phyloP scores from a whole-genome alignment of 129 eudicot species.

The Erigeron canadensis region DNA sequence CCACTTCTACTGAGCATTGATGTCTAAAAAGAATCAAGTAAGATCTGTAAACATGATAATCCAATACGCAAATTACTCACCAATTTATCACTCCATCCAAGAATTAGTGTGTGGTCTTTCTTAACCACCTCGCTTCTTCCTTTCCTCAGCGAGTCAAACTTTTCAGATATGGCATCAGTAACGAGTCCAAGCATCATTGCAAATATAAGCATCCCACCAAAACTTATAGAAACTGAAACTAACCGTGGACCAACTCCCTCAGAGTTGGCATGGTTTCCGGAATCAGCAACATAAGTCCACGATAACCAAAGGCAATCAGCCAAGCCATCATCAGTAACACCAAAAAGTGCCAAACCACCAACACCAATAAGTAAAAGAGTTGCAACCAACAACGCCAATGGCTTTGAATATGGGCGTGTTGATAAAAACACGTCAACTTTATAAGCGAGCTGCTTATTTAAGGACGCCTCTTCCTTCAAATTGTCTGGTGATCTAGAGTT shows the following conservation, averaged over 20 bases:
- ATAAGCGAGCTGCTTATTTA: slow-evolving; percentile 77
- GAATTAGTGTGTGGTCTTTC: slow-evolving; percentile 75
- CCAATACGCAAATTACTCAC: slow-evolving; percentile 33
- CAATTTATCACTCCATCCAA: slow-evolving; percentile 93
- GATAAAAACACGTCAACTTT: slow-evolving; percentile 73
- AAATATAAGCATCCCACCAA: slow-evolving; percentile 96
- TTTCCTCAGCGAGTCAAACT: slow-evolving; percentile 86
- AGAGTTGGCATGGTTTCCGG: slow-evolving; percentile 78
- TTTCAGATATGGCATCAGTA: slow-evolving; percentile 89
- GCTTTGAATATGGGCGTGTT: slow-evolving; percentile 76
- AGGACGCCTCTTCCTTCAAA: slow-evolving; percentile 59
- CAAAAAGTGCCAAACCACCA: slow-evolving; percentile 84
- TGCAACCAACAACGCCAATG: slow-evolving; percentile 74
- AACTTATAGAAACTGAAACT: slow-evolving; percentile 74
- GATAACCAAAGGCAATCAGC: slow-evolving; percentile 88
- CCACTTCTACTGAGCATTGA: not conserved
- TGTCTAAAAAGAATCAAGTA: not conserved
- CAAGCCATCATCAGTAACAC: slow-evolving; percentile 74
- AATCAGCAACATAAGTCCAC: slow-evolving; percentile 78
- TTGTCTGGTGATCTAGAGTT: slow-evolving; percentile 50
- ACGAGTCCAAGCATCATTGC: slow-evolving; percentile 98
- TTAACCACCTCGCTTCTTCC: slow-evolving; percentile 91
- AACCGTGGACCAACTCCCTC: slow-evolving; percentile 76
- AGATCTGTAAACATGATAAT: slow-evolving; percentile 3
- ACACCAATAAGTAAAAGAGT: slow-evolving; percentile 67